Evolutionary conservation across 306 rosid genomes (phyloP).

Genomic region (Citrullus mucosospermus): DNA sequence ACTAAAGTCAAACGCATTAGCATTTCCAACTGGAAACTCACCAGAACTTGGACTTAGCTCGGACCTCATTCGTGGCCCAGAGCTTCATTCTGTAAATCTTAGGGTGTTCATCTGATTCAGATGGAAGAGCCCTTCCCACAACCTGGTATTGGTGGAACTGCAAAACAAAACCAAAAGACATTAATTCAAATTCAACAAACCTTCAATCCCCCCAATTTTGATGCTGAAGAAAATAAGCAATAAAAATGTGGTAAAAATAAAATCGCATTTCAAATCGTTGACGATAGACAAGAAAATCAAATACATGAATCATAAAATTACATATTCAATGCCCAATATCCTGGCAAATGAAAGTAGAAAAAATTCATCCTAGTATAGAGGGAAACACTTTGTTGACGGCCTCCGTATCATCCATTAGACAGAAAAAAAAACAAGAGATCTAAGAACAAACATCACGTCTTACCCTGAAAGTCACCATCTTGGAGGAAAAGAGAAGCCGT

Average conservation of each 20-base stretch:
- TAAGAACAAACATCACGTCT: background rate
- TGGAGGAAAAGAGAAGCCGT: conserved; percentile 7
- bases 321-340: background rate
- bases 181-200: background rate
- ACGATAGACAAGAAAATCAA: background rate
- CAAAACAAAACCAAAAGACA: background rate
- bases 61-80: conserved; percentile 94
- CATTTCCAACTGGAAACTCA: conserved; percentile 6
- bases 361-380: no score
- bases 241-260: background rate
- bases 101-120: conserved; percentile 56
- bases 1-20: background rate
- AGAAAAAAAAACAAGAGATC: background rate
- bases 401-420: background rate
- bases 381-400: background rate
- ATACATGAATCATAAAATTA: background rate
- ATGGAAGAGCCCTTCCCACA: conserved; percentile 80
- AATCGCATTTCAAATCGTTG: background rate
- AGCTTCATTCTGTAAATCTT: conserved; percentile 90
- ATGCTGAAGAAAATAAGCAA: background rate
- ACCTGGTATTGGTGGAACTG: conserved; percentile 91
- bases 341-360: background rate
- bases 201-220: background rate
- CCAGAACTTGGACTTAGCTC: conserved; percentile 95
- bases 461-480: conserved; percentile 65